Conservation (phyloP, 352 stramenopile species). For the Globisporangium okanoganense region DNA sequence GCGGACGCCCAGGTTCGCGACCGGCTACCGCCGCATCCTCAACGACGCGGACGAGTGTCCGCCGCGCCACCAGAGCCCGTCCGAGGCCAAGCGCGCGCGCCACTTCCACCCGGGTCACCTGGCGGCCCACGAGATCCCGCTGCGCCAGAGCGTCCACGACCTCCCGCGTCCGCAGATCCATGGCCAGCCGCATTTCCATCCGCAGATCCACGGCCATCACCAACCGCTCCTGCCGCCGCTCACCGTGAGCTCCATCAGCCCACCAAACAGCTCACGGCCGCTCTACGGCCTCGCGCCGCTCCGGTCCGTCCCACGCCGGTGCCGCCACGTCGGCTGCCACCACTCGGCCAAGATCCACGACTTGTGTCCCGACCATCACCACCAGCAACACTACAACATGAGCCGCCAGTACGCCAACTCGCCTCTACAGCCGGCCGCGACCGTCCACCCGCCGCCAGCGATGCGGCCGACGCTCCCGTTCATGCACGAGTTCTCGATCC, state of each 20-base stretch:
- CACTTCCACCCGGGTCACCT: not conserved
- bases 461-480: conserved; percentile 8
- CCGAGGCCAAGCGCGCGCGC: conserved; percentile 6
- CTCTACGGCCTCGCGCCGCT: conserved; percentile 33
- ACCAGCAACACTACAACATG: conserved; percentile 19
- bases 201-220: conserved; percentile 4
- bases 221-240: conserved; percentile 32
- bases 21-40: conserved; percentile 8
- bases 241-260: conserved; percentile 34
- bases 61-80: conserved; percentile 1
- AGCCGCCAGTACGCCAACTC: not conserved
- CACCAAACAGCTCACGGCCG: conserved; percentile 35
- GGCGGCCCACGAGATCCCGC: conserved; percentile 9
- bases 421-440: not conserved
- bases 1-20: not conserved
- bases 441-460: not conserved
- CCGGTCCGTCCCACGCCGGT: conserved; percentile 36
- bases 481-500: conserved; percentile 17
- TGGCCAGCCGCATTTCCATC: not conserved
- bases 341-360: conserved; percentile 71
- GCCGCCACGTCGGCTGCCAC: conserved; percentile 42
- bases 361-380: conserved; percentile 58
- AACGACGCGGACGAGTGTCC: conserved; percentile 5
- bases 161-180: conserved; percentile 11
- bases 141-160: conserved; percentile 13